phyloP scores from a whole-genome alignment of 306 rosid species.

The Pyrus pyrifolia region DNA sequence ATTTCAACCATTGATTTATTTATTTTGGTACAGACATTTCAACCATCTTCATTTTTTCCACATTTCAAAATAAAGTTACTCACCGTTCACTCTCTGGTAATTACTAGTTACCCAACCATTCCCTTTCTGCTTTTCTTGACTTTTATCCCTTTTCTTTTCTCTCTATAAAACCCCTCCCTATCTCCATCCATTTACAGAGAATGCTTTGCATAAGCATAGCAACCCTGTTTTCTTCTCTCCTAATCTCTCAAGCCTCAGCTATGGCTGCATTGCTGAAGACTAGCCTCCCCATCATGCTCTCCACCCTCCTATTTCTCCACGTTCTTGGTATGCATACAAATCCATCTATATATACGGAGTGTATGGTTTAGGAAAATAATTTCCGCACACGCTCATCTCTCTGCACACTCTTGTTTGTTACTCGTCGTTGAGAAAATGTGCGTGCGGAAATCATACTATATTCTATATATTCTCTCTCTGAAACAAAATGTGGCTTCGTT shows the following conservation, averaged over 20 bases:
- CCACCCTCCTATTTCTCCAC: constrained; percentile 21
- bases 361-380: background rate
- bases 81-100: background rate
- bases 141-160: background rate
- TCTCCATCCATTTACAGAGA: background rate
- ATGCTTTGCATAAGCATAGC: background rate
- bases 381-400: no score
- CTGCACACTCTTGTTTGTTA: no score
- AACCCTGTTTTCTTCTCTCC: background rate
- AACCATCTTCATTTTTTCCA: background rate
- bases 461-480: background rate
- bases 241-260: background rate
- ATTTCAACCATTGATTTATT: no score
- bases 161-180: constrained; percentile 8
- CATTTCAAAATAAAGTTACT: background rate
- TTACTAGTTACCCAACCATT: background rate
- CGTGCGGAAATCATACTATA: no score
- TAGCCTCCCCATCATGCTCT: constrained; percentile 28
- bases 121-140: background rate
- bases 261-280: constrained; percentile 28
- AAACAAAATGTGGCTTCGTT: background rate
- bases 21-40: no score
- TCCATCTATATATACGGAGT: background rate
- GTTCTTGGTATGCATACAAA: constrained; percentile 26
- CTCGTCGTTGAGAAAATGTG: no score